These are phyloP conservation scores for Russula lepida DNA, from an alignment of 768 basidiomycete species.

Conservation along the genomic window DNA sequence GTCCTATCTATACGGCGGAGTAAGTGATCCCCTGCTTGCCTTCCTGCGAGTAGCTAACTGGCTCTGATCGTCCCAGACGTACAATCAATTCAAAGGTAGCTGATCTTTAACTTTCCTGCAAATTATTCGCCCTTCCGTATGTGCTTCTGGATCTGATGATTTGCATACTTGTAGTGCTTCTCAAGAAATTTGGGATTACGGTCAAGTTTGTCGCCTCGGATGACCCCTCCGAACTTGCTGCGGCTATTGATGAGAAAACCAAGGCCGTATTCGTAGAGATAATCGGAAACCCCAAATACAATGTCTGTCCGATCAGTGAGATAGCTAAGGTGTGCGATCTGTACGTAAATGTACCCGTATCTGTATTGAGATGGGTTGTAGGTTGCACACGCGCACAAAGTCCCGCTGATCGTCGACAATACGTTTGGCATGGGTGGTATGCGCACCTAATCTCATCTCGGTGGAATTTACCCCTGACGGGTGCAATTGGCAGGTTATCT, in stretches of 20 bases:
- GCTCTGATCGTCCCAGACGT: too few relatives aligned
- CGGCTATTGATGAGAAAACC: slow-evolving; percentile 68
- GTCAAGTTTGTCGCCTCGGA: slow-evolving; percentile 54
- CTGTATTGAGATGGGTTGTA: slow-evolving; percentile 20
- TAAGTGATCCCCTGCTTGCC: slow-evolving; percentile 28
- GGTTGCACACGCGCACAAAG: slow-evolving; percentile 62
- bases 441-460: background rate
- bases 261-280: slow-evolving; percentile 70
- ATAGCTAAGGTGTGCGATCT: slow-evolving; percentile 48
- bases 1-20: slow-evolving; percentile 61
- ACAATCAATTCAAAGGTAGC: slow-evolving; percentile 68
- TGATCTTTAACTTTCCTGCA: too few relatives aligned
- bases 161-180: slow-evolving; percentile 37
- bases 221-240: slow-evolving; percentile 49
- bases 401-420: slow-evolving; percentile 77
- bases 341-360: background rate
- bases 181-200: slow-evolving; percentile 59
- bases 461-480: background rate
- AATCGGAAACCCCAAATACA: slow-evolving; percentile 74
- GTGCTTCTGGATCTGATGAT: background rate
- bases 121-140: too few relatives aligned
- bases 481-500: slow-evolving; percentile 39
- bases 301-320: slow-evolving; percentile 56
- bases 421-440: slow-evolving; percentile 65
- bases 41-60: too few relatives aligned